A percentile compares a stretch with the other conserved stretches of the same genome.
These are phyloP conservation scores for Euphorbia corollata DNA, from an alignment of 441 rosid genomes.

Conservation along the genomic window DNA sequence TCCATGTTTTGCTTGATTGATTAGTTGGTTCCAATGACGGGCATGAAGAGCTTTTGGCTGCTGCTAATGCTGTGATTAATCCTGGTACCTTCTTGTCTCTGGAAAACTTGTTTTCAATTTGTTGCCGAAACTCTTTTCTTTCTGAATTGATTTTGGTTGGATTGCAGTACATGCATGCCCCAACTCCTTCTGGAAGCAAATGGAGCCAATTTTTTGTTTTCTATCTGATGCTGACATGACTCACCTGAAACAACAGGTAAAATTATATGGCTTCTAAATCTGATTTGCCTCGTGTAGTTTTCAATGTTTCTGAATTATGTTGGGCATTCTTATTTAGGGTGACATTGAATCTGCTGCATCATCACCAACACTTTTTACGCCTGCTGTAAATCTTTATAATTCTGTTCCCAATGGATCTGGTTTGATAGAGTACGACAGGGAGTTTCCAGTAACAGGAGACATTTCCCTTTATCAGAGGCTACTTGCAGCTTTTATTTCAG, in stretches of 20 bases:
- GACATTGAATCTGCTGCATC: slow-evolving; percentile 33
- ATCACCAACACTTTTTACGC: slow-evolving; percentile 29
- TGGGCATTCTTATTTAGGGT: slow-evolving; percentile 38
- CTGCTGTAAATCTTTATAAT: slow-evolving; percentile 29
- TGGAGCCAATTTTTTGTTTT: slow-evolving; percentile 69
- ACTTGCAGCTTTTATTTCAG: slow-evolving; percentile 77
- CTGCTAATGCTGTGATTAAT: slow-evolving; percentile 68
- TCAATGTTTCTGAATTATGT: slow-evolving; percentile 6
- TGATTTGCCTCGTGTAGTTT: slow-evolving; percentile 8
- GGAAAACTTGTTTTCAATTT: slow-evolving; percentile 17
- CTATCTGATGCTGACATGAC: slow-evolving; percentile 64
- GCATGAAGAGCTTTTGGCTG: slow-evolving; percentile 87
- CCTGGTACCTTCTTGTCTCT: slow-evolving; percentile 37
- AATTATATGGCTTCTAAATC: background rate
- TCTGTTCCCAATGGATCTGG: slow-evolving; percentile 32
- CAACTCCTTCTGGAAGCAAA: slow-evolving; percentile 71
- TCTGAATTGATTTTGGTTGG: slow-evolving; percentile 28
- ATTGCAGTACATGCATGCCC: slow-evolving; percentile 54
- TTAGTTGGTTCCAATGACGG: slow-evolving; percentile 84
- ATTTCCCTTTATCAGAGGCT: slow-evolving; percentile 69
- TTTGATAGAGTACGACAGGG: slow-evolving; percentile 29
- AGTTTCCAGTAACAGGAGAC: slow-evolving; percentile 30
- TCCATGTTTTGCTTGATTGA: slow-evolving; percentile 26
- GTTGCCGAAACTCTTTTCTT: slow-evolving; percentile 15
- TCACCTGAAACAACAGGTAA: slow-evolving; percentile 69